Evolutionary conservation across 768 basidiomycete species (phyloP).

Genomic region (Crucibulum laeve): DNA sequence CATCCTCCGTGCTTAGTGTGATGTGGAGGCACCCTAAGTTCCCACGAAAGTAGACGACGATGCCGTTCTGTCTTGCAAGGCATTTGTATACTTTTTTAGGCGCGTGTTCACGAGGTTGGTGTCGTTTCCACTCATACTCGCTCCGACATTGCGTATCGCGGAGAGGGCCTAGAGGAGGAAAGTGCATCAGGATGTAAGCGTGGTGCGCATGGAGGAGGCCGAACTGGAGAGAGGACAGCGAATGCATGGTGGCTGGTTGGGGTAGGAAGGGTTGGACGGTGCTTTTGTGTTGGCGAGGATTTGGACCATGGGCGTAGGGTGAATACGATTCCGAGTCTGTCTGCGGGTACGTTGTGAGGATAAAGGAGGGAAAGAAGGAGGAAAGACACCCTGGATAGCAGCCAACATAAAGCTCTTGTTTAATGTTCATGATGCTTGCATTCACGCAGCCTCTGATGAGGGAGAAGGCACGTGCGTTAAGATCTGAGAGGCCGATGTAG

Average conservation of each 20-base stretch:
- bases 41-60: conserved; percentile 91
- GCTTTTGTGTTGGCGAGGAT: conserved; percentile 94
- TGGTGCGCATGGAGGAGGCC: conserved; percentile 52
- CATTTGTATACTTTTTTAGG: conserved; percentile 65
- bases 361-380: not conserved
- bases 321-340: conserved; percentile 82
- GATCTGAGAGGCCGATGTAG: conserved; percentile 87
- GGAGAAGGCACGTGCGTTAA: conserved; percentile 58
- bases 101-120: conserved; percentile 80
- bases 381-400: conserved; percentile 77
- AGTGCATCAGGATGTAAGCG: conserved; percentile 54
- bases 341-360: not conserved
- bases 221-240: conserved; percentile 70
- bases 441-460: conserved; percentile 83
- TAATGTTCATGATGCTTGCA: conserved; percentile 85
- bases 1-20: conserved; percentile 81
- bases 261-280: conserved; percentile 92
- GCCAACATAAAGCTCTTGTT: conserved; percentile 97
- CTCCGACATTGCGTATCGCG: conserved; percentile 51
- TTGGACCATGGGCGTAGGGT: conserved; percentile 86
- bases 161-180: conserved; percentile 48
- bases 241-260: conserved; percentile 83
- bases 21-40: conserved; percentile 77
- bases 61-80: conserved; percentile 78
- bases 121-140: conserved; percentile 72